phyloP scores from a whole-genome alignment of 2,329 filamentous ascomycete species.

The Cytospora paraplurivora region DNA sequence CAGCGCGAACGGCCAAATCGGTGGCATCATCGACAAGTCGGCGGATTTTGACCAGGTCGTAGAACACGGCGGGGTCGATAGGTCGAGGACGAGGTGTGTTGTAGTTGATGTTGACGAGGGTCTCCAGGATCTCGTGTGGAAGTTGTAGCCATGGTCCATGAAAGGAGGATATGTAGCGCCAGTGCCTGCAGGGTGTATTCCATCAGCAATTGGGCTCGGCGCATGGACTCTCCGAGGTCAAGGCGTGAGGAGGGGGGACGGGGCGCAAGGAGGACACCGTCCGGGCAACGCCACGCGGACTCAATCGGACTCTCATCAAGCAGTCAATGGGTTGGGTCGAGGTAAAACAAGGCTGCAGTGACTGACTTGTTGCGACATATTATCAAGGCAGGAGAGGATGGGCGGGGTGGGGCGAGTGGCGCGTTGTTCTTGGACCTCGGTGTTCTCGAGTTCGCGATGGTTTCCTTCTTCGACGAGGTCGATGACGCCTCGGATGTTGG shows the following conservation, averaged over 20 bases:
- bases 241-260: constrained; percentile 15
- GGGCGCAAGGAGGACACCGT: constrained; percentile 20
- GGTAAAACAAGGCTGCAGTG: constrained; percentile 7
- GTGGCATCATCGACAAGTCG: constrained; percentile 79
- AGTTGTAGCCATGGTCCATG: constrained; percentile 83
- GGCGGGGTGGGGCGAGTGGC: constrained; percentile 33
- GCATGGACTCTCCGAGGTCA: not conserved
- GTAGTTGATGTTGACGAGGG: constrained; percentile 78
- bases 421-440: constrained; percentile 31
- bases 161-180: constrained; percentile 82
- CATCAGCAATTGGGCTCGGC: constrained; percentile 19
- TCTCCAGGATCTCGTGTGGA: constrained; percentile 76
- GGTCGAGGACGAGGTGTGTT: constrained; percentile 73
- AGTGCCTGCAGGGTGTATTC: constrained; percentile 59
- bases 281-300: not conserved
- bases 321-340: not conserved
- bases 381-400: constrained; percentile 53
- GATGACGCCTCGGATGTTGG: not conserved
- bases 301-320: not conserved
- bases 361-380: constrained; percentile 72
- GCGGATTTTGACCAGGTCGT: constrained; percentile 81
- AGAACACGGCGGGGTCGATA: constrained; percentile 79
- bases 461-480: not conserved
- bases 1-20: constrained; percentile 74
- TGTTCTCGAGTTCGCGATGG: constrained; percentile 13